Evolutionary conservation across 139 green algal species (phyloP).

Genomic region (Chlorella sp.): DNA sequence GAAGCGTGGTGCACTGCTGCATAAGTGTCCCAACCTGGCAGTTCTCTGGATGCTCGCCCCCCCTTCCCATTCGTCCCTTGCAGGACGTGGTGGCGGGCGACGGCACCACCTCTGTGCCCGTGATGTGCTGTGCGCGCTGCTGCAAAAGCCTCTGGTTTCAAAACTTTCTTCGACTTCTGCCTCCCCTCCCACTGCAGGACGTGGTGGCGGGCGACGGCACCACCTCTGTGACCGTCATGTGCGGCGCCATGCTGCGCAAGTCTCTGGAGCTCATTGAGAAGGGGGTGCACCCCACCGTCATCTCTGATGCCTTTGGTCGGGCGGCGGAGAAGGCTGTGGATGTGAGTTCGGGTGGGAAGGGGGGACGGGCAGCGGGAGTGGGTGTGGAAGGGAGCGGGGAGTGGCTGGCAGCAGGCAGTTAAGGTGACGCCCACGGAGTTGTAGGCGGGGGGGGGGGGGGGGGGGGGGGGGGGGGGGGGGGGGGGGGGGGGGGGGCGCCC

Average conservation of each 20-base stretch:
- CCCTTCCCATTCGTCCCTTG: too few species aligned
- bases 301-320: constrained; percentile 93
- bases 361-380: too few species aligned
- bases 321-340: constrained; percentile 85
- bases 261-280: constrained; percentile 84
- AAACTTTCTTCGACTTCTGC: not conserved
- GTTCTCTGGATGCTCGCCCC: too few species aligned
- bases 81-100: constrained; percentile 98
- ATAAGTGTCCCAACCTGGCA: constrained; percentile 86
- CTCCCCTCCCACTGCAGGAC: constrained; percentile 74
- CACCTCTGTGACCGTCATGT: constrained; percentile 94
- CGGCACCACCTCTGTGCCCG: constrained; percentile 94
- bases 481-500: too few species aligned
- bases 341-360: constrained; percentile 41
- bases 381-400: too few species aligned
- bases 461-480: too few species aligned
- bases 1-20: constrained; percentile 93
- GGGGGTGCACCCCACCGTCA: constrained; percentile 95
- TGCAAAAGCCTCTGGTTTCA: constrained; percentile 92
- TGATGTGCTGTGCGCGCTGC: constrained; percentile 94
- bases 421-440: too few species aligned
- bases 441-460: too few species aligned
- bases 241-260: constrained; percentile 93
- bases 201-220: constrained; percentile 98
- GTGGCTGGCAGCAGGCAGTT: too few species aligned